Conservation (phyloP, 345 rosid genomes). For the Eucalyptus tenuipes region DNA sequence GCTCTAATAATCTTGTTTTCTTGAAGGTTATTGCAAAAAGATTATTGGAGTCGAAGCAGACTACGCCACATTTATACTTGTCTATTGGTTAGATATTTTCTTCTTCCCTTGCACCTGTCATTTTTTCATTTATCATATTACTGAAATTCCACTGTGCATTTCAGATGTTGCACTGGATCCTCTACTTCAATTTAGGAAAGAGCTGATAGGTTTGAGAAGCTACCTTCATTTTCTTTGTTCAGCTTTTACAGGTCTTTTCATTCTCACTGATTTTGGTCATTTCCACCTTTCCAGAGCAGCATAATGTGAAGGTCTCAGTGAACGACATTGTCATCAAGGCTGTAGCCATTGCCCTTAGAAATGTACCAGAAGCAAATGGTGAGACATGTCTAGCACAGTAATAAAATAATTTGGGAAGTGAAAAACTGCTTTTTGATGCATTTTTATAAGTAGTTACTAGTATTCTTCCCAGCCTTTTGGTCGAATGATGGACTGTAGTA, state of each 20-base stretch:
- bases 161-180: conserved; percentile 95
- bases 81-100: conserved; percentile 45
- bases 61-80: conserved; percentile 79
- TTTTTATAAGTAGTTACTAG: background rate
- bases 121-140: background rate
- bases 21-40: conserved; percentile 84
- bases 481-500: background rate
- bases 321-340: conserved; percentile 96
- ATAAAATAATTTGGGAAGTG: background rate
- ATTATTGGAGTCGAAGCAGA: conserved; percentile 93
- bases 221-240: background rate
- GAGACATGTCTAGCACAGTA: background rate
- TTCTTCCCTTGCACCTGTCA: background rate
- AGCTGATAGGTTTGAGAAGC: conserved; percentile 59
- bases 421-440: background rate
- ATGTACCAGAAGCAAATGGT: conserved; percentile 91
- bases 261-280: conserved; percentile 2
- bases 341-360: conserved; percentile 73
- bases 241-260: conserved; percentile 1
- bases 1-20: background rate
- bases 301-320: conserved; percentile 84
- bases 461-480: background rate
- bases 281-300: conserved; percentile 49
- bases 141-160: background rate
- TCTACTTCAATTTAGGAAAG: conserved; percentile 85